Base-by-base conservation (phyloP, 768 basidiomycete species). In the Lentinula boryana region DNA sequence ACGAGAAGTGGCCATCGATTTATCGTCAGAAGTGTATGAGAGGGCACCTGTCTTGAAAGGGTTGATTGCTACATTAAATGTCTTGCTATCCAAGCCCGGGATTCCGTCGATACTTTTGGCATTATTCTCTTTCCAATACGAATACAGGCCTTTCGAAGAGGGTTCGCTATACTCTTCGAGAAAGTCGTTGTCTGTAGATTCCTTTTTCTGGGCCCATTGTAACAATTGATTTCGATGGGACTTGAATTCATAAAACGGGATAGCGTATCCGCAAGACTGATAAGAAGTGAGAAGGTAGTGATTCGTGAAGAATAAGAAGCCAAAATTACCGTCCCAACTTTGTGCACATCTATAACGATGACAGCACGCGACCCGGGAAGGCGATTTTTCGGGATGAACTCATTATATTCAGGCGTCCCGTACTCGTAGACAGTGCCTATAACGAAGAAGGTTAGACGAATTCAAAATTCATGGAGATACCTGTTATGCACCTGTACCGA, bases 221-320 rank as follows among this genome's bases (percentile, higher is more conserved):
- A 74, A 68, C 2, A 79, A 74, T 16, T 69, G 63, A 21, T 71
- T 73, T n/a, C 81, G 76, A 38, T 78, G 74, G 10, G 68, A 67
- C 5, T 71, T 58, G 63, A 70, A 79, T 51, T 68, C 65, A 65
- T 72, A 80, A 60, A 69, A 68, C 6, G 80, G 81, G 15, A 81
- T 71, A 0, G 70, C 74, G 59, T 70, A 82, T 35, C 81, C 80
- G 61, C 78, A 83, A 2, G 79, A 78, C 80, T 81, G 55, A 50
- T 3, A 31, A 32, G 33, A 6, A 48, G 27, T 31, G 43, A 43
- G 40, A 27, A 35, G 9, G 27, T 12, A 27, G 27, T 18, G 1
- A 3, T 48, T 15, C 13, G 43, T n/a, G 9, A 50, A 23, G 2
- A 36, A n/a, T 10, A 35, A 15, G 23, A 10, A 48, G 15, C 2